Percentiles rank a stretch among this genome's conserved stretches.
phyloP scores from a whole-genome alignment of 495 filamentous ascomycete genomes.

The Amniculicola lignicola region DNA sequence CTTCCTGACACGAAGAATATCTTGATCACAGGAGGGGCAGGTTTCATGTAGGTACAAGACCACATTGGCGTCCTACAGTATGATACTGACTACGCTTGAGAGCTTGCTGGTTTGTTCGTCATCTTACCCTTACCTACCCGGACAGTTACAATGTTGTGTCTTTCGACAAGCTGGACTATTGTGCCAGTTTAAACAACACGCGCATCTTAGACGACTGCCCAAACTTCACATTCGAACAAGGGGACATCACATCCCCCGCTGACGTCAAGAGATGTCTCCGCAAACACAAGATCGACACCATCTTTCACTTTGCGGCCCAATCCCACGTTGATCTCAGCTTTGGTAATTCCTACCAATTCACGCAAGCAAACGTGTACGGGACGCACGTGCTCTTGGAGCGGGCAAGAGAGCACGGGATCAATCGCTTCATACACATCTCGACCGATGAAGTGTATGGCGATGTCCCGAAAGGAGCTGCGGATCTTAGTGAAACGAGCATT shows the following conservation, averaged over 20 bases:
- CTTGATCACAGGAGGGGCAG: conserved; percentile 69
- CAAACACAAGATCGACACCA: conserved; percentile 64
- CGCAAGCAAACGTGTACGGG: conserved; percentile 67
- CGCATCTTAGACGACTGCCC: conserved; percentile 54
- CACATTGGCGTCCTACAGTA: neutral
- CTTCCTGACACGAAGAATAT: conserved; percentile 64
- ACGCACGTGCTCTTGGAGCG: conserved; percentile 71
- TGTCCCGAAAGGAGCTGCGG: conserved; percentile 58
- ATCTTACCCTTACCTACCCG: conserved; percentile 63
- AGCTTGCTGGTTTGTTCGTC: conserved; percentile 70
- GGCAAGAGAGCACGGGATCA: conserved; percentile 59
- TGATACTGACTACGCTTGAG: conserved; percentile 38
- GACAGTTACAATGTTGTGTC: conserved; percentile 68
- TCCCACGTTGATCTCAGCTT: conserved; percentile 72
- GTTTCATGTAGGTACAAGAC: conserved; percentile 60
- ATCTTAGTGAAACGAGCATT: conserved; percentile 58
- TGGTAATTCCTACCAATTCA: conserved; percentile 68
- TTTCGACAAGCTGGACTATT: conserved; percentile 75
- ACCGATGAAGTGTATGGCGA: conserved; percentile 81
- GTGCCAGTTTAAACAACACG: conserved; percentile 69
- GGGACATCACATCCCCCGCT: conserved; percentile 61
- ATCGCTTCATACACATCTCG: conserved; percentile 67
- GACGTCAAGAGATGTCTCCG: conserved; percentile 59
- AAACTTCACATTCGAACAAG: conserved; percentile 74
- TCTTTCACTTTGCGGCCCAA: conserved; percentile 75